Percentiles rank a stretch among this genome's conserved stretches.
Conservation (phyloP, 2,329 filamentous ascomycete species). For the Stemphylium beticola region DNA sequence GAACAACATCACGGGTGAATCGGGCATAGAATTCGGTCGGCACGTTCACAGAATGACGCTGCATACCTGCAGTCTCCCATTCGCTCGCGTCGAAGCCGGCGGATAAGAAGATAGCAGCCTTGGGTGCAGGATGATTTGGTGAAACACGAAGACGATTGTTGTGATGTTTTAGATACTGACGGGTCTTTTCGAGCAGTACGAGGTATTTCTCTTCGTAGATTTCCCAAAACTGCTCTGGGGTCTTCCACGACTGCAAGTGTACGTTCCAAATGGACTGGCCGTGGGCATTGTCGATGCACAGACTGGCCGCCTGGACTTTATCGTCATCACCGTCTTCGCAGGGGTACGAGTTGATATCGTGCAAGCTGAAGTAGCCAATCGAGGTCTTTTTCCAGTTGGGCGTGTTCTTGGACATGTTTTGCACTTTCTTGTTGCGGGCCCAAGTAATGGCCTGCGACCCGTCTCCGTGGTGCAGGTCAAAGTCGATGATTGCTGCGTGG, state of each 20-base stretch:
- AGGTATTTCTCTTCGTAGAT: constrained; percentile 82
- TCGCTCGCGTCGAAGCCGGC: constrained; percentile 97
- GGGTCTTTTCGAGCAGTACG: constrained; percentile 79
- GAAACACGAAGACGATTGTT: constrained; percentile 67
- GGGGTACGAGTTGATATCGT: constrained; percentile 98
- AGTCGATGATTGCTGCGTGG: constrained; percentile 75
- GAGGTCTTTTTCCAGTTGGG: constrained; percentile 79
- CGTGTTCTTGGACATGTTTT: constrained; percentile 70
- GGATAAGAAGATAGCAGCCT: constrained; percentile 90
- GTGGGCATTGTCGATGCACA: constrained; percentile 94
- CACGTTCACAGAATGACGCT: constrained; percentile 93
- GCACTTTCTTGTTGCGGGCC: constrained; percentile 80
- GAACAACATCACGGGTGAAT: constrained; percentile 84
- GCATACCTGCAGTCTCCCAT: constrained; percentile 91
- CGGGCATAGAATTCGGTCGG: constrained; percentile 96
- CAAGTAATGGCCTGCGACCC: constrained; percentile 95
- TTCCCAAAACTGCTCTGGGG: constrained; percentile 82
- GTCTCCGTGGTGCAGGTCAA: constrained; percentile 52
- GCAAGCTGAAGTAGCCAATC: constrained; percentile 94
- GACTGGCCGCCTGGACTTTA: constrained; percentile 90
- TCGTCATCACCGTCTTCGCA: constrained; percentile 93
- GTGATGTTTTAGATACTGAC: constrained; percentile 75
- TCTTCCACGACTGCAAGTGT: constrained; percentile 87
- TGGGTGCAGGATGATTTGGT: constrained; percentile 67
- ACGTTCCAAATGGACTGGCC: constrained; percentile 96